Base-by-base conservation (phyloP, 305 asterid genomes). In the Monarda citriodora region DNA sequence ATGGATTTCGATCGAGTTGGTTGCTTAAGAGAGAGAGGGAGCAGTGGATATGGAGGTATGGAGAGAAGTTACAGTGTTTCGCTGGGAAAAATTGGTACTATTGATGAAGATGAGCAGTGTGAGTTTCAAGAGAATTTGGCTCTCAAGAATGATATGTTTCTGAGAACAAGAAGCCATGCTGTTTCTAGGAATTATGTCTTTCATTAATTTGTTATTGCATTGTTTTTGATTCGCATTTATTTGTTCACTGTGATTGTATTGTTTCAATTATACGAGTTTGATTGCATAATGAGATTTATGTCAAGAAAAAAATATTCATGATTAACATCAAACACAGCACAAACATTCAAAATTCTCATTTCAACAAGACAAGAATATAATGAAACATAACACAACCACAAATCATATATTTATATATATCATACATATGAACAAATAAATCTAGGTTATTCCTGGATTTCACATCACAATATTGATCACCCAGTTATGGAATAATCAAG, bases 61-160 rank as follows among this genome's bases (percentile, higher is more conserved):
- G 74, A 63, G 8, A 64, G 86, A 58, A 79, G 84, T 67, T 77
- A 69, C 48, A 79, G 86, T 47, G 60, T 83, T 26, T 75, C 82
- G 6, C 16, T 77, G 17, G 89, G 89, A n/a, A 79, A 72, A 22
- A 77, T 82, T 6, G 84, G 86, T 20, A 75, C 74, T n/a, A 79
- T 83, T 44, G 72, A 82, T 45, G 89, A 79, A 58, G 86, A 82
- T 13, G 79, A 75, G 66, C 69, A 69, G 9, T 79, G 82, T 20
- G 79, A 70, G 5, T 82, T 77, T 50, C 49, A 68, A 25, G 80
- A 75, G 50, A 50, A 59, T 20, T 65, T 66, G 11, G 34, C 32
- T 14, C 22, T 40, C 31, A 75, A 59, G 72, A 69, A 36, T 60
- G 76, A 74, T 9, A 53, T 68, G 29, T 72, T 82, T 56, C 74